Conservation (phyloP, 352 stramenopile genomes). For the Phytophthora palmivora region DNA sequence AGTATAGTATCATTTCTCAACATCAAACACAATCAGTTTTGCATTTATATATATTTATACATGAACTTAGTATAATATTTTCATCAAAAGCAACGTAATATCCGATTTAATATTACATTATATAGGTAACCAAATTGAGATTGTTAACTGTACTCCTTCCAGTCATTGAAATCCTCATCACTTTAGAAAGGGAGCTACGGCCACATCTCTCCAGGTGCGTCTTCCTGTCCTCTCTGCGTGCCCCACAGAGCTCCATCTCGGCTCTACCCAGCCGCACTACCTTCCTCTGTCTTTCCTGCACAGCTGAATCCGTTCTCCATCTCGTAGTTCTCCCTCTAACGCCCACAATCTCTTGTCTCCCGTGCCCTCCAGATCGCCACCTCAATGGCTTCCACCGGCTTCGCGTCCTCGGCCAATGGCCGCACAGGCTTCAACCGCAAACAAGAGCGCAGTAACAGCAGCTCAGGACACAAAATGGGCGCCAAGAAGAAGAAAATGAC, state of each 20-base stretch:
- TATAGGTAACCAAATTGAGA: neutral
- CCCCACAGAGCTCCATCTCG: too few species aligned
- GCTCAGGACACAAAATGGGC: slow-evolving; percentile 24
- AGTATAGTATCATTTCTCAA: too few species aligned
- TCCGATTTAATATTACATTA: neutral
- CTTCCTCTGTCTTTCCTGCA: neutral
- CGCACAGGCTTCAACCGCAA: slow-evolving; percentile 39
- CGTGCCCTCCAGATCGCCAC: neutral
- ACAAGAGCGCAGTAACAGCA: slow-evolving; percentile 40
- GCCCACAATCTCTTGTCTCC: slow-evolving; percentile 3
- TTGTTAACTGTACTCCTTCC: neutral
- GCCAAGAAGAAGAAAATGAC: slow-evolving; percentile 83
- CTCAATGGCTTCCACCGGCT: slow-evolving; percentile 41
- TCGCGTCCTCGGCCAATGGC: slow-evolving; percentile 30
- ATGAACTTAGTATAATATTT: too few species aligned
- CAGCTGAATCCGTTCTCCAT: neutral
- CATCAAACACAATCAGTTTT: too few species aligned
- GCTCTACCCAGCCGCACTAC: neutral
- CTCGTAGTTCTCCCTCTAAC: slow-evolving; percentile 7
- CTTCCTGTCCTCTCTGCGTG: neutral
- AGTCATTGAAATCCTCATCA: slow-evolving; percentile 9
- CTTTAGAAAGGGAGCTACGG: slow-evolving; percentile 18
- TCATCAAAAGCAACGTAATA: too few species aligned
- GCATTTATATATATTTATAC: too few species aligned
- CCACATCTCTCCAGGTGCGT: slow-evolving; percentile 6